phyloP scores from a whole-genome alignment of 1,284 basidiomycete species.

The Schizopora paradoxa region DNA sequence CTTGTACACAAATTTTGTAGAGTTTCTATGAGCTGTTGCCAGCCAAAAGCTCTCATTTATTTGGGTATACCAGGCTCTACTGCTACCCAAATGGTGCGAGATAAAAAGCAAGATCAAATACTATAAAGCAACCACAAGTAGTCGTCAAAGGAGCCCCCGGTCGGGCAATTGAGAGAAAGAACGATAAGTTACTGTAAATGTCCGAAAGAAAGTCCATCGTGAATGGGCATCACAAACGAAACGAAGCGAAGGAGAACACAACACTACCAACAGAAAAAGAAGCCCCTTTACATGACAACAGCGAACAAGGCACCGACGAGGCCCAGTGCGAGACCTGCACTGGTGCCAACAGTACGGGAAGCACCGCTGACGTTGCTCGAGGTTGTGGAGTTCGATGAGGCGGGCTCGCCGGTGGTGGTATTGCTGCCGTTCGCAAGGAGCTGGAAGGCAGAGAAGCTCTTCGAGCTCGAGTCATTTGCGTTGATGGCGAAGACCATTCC shows the following conservation, averaged over 20 bases:
- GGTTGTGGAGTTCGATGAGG: conserved; percentile 1
- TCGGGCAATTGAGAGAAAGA: conserved; percentile 5
- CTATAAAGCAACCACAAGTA: conserved; percentile 7
- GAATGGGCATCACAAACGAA: conserved; percentile 2
- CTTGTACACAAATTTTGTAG: too few species aligned
- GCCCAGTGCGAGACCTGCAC: conserved; percentile 5
- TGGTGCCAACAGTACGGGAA: conserved; percentile 4
- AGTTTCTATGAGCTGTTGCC: too few species aligned
- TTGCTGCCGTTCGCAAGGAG: conserved; percentile 31
- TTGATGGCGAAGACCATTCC: conserved; percentile 44
- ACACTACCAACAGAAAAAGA: background rate
- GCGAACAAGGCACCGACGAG: conserved; percentile 13
- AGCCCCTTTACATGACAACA: conserved; percentile 10
- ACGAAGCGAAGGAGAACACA: background rate
- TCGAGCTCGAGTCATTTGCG: conserved; percentile 32
- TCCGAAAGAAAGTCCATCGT: conserved; percentile 8
- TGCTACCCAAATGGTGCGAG: conserved; percentile 16
- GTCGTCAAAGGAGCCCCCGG: conserved; percentile 17
- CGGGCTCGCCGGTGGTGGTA: conserved; percentile 26
- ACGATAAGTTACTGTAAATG: conserved; percentile 8
- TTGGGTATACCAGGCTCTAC: conserved; percentile 15
- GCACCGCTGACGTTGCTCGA: too few species aligned
- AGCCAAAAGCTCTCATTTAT: background rate
- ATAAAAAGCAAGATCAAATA: conserved; percentile 4
- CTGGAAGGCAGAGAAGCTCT: conserved; percentile 40